Base-by-base conservation (phyloP, 441 rosid genomes). In the Eutrema salsugineum region DNA sequence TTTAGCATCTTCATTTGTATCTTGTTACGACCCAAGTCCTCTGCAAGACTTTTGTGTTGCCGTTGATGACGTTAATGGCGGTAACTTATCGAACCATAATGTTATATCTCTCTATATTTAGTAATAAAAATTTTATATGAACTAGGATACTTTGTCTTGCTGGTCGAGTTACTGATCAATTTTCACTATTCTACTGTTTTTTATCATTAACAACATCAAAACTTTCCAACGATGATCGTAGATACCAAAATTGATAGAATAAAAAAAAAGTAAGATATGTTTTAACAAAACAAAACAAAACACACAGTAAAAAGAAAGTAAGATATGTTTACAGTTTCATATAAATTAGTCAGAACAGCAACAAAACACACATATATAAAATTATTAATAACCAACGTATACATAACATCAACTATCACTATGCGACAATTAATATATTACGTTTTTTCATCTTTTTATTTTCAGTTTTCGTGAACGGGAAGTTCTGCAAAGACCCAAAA, bases 401-500 rank as follows among this genome's bases (percentile, higher is more conserved):
- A 42, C 10, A 42, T 39, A 53, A 40, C 35, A 44, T 56, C 19
- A 9, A 32, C 57, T 24, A 24, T 1, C 3, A 24, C 27, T 46
- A 33, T 28, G 4, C 24, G 11, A 56, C 35, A 46, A 14, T n/a
- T 68, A 47, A 48, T 11, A 15, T n/a, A 38, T 20, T 68, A 20
- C 10, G 16, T n/a, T 15, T 59, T 38, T 16, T 35, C 9, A 43
- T 15, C 10, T 48, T 33, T 40, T 50, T 56, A 8, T 4, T 55
- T 42, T 73, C 79, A 84, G 91, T 83, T 61, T 82, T 78, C 63
- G 82, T 88, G 46, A 86, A 86, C 59, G 91, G 89, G 4, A 86
- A 83, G 63, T 81, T 86, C 65, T 86, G 91, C 83, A 83, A 79
- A 79, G 82, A 86, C 51, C 93, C 91, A 11, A 77, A 72, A 40